A percentile compares a stretch with the other conserved stretches of the same genome.
Evolutionary conservation across 2,329 filamentous ascomycete species (phyloP).

Genomic region (Mycosphaerella arachidis): DNA sequence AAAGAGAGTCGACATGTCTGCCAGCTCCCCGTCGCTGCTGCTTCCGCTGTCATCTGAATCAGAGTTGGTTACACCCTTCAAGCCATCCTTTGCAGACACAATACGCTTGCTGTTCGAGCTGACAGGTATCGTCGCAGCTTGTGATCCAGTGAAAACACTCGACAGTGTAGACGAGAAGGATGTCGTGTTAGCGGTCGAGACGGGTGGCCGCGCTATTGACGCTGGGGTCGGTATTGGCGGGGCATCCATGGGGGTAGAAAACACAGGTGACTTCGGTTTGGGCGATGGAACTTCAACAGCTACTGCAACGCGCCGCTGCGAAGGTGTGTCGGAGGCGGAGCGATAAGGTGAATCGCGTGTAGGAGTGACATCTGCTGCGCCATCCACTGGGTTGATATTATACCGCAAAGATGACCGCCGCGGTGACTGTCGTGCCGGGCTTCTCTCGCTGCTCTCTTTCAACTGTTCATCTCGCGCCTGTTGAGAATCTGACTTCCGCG

Average conservation of each 20-base stretch:
- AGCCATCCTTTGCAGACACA: constrained; percentile 50
- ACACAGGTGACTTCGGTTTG: constrained; percentile 3
- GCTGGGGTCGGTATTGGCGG: constrained; percentile 5
- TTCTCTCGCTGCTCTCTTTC: not conserved
- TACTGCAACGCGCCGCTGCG: constrained; percentile 8
- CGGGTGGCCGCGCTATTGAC: constrained; percentile 1
- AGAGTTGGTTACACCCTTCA: constrained; percentile 47
- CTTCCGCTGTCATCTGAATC: constrained; percentile 31
- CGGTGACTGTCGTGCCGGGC: not conserved
- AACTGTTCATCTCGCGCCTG: constrained; percentile 5
- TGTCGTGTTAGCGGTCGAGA: constrained; percentile 1
- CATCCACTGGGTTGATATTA: constrained; percentile 13
- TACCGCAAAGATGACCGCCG: constrained; percentile 1
- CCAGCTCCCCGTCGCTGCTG: constrained; percentile 28
- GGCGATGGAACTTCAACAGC: constrained; percentile 4
- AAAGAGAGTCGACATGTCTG: constrained; percentile 30
- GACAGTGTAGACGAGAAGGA: constrained; percentile 31
- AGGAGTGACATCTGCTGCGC: constrained; percentile 10
- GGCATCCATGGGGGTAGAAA: constrained; percentile 1
- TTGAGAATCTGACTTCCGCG: constrained; percentile 7
- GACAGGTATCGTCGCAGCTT: constrained; percentile 9
- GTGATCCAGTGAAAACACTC: constrained; percentile 26
- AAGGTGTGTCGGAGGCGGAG: constrained; percentile 4
- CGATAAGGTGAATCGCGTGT: constrained; percentile 15
- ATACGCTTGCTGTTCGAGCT: constrained; percentile 41